Evolutionary conservation across 352 stramenopile species (phyloP).

Genomic region (Phytophthora sojae): DNA sequence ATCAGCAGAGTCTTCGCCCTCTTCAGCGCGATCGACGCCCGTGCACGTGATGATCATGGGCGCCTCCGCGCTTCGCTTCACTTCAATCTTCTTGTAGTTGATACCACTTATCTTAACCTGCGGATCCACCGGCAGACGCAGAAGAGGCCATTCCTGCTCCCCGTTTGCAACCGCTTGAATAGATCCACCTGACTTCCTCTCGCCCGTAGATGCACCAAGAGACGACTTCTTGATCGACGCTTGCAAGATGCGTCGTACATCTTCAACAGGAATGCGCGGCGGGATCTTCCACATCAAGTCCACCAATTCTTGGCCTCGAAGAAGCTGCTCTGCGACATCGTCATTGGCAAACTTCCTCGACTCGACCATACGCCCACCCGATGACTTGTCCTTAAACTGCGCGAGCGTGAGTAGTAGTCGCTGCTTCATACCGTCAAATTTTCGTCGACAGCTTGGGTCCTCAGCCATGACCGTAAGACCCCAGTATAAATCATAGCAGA

Average conservation of each 20-base stretch:
- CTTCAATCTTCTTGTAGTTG: conserved; percentile 75
- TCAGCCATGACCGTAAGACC: conserved; percentile 85
- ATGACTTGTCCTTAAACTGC: conserved; percentile 70
- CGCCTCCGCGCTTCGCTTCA: conserved; percentile 85
- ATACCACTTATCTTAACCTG: conserved; percentile 76
- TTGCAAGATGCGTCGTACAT: conserved; percentile 62
- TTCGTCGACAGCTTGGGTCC: conserved; percentile 75
- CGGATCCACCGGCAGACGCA: conserved; percentile 80
- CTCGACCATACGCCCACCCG: conserved; percentile 43
- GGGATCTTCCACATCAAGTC: conserved; percentile 86
- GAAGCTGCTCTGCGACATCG: conserved; percentile 80
- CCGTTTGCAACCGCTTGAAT: not conserved
- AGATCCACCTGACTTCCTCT: conserved; percentile 4
- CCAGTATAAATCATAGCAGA: conserved; percentile 90
- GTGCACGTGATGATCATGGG: conserved; percentile 85
- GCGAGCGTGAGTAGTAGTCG: conserved; percentile 75
- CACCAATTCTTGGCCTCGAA: conserved; percentile 85
- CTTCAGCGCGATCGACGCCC: conserved; percentile 76
- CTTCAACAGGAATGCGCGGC: conserved; percentile 68
- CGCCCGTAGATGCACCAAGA: conserved; percentile 36
- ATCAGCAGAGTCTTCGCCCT: conserved; percentile 53
- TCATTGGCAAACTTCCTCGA: conserved; percentile 44
- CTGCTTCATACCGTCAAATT: conserved; percentile 86
- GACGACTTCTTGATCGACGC: conserved; percentile 58
- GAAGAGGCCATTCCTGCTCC: conserved; percentile 31